Base-by-base conservation (phyloP, 192 early-diverging fungal genomes). In the Coemansia sp. region DNA sequence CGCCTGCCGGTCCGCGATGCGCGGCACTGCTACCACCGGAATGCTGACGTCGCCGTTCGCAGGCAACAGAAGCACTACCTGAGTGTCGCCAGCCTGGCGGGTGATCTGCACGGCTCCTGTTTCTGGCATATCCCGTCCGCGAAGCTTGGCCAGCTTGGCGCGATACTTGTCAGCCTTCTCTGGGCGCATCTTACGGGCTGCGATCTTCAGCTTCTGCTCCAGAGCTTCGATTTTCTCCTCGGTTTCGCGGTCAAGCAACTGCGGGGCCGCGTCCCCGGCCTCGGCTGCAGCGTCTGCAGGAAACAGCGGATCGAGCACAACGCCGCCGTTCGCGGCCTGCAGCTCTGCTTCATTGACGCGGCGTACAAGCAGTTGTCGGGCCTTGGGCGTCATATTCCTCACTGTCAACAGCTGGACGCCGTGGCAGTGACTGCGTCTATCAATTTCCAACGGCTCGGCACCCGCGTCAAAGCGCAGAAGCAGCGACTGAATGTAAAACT, bases 191-290 rank as follows among this genome's bases (percentile, higher is more conserved):
- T 99, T 99, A 32, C 94, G 84, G 48, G 82, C 85, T 0, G 94
- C 94, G 69, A 99, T 99, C 81, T 99, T 99, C 49, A 97, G 81
- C 71, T 98, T 99, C 62, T 98, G 97, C 78, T 99, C 94, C 65
- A 98, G 69, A 58, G 88, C 84, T 83, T 99, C 97, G 50, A 99
- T 93, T 71, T 95, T 89, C 74, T 98, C 95, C 85, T 96, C 93
- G 52, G 89, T 87, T 44, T 81, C 78, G 30, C 74, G 73, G 28
- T 81, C 78, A 8, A 78, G 60, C 34, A 77, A 23, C 3, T 27
- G 28, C 49, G 57, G 57, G 21, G 41, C 10, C 31, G 32, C 32
- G 19, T 25, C 47, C 49, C 34, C 34, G 1, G 44, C 55, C 21
- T 26, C 57, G 10, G 52, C 19, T 19, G 59, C 59, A 7, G 65